Conservation (phyloP, 495 filamentous ascomycete species). For the Trichoderma parareesei region DNA sequence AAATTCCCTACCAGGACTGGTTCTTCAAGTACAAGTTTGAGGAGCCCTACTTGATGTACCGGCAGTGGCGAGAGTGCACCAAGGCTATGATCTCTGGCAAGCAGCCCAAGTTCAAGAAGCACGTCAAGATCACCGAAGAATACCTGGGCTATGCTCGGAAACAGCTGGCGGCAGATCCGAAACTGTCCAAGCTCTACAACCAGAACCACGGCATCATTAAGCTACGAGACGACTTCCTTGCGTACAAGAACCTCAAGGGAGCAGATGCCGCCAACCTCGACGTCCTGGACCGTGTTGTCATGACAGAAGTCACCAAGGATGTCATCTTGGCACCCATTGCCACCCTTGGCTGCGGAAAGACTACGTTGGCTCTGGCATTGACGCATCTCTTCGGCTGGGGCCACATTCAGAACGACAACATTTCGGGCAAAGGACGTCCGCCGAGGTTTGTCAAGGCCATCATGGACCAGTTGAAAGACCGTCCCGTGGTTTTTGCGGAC, state of each 20-base stretch:
- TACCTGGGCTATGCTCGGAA: conserved; percentile 76
- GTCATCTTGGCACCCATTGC: conserved; percentile 80
- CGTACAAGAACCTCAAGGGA: conserved; percentile 71
- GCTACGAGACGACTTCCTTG: conserved; percentile 78
- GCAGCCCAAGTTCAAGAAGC: conserved; percentile 71
- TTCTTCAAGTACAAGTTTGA: conserved; percentile 99
- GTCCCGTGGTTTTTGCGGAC: conserved; percentile 78
- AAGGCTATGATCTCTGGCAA: conserved; percentile 77
- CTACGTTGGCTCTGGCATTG: conserved; percentile 78
- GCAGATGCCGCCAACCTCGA: conserved; percentile 48
- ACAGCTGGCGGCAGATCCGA: conserved; percentile 56
- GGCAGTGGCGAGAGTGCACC: conserved; percentile 96
- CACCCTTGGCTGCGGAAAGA: conserved; percentile 94
- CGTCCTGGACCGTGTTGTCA: not conserved
- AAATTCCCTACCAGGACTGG: conserved; percentile 65
- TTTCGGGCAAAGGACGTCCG: conserved; percentile 66
- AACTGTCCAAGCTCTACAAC: conserved; percentile 58
- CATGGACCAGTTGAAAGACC: conserved; percentile 45
- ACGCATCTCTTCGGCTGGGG: conserved; percentile 84
- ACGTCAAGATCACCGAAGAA: conserved; percentile 80
- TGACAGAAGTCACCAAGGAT: conserved; percentile 46
- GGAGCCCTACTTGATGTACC: conserved; percentile 96
- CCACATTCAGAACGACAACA: conserved; percentile 95
- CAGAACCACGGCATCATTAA: conserved; percentile 94
- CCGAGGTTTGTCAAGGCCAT: conserved; percentile 63